Conservation (phyloP, 345 rosid species). For the Eucalyptus paniculata region DNA sequence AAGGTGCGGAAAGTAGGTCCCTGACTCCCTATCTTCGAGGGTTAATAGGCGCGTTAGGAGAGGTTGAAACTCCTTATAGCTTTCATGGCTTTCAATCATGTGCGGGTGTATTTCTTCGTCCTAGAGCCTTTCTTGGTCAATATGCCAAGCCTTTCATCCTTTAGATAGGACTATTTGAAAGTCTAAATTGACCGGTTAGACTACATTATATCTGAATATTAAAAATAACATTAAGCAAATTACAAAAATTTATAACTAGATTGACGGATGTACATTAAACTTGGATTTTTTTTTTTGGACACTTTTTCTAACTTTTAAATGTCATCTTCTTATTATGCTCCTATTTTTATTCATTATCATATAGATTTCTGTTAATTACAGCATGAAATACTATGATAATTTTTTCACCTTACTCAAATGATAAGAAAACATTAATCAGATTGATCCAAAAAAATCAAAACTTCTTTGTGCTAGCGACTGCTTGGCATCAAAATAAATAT, state of each 20-base stretch:
- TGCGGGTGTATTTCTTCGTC: not conserved
- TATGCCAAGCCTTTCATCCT: not conserved
- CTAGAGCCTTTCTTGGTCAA: not conserved
- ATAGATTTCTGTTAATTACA: not conserved
- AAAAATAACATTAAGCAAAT: not conserved
- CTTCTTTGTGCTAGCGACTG: accelerated
- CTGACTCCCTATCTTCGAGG: not conserved
- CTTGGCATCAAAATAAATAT: not conserved
- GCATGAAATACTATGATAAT: not conserved
- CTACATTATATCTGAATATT: not conserved
- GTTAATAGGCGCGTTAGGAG: not conserved
- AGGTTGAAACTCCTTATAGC: not conserved
- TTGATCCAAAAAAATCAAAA: not conserved
- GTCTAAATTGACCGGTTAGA: no score
- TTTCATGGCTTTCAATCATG: not conserved
- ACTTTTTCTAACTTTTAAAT: no score
- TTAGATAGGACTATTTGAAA: not conserved
- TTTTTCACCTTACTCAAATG: not conserved
- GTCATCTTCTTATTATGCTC: not conserved
- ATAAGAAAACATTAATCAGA: not conserved
- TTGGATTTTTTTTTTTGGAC: not conserved
- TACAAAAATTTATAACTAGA: not conserved
- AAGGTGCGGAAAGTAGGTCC: not conserved
- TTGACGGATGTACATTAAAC: no score
- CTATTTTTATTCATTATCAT: not conserved